Evolutionary conservation across 176 grass and related monocot genomes (phyloP), one percentile per base, ranked within the genome.

Genomic region (Raddia guianensis): DNA sequence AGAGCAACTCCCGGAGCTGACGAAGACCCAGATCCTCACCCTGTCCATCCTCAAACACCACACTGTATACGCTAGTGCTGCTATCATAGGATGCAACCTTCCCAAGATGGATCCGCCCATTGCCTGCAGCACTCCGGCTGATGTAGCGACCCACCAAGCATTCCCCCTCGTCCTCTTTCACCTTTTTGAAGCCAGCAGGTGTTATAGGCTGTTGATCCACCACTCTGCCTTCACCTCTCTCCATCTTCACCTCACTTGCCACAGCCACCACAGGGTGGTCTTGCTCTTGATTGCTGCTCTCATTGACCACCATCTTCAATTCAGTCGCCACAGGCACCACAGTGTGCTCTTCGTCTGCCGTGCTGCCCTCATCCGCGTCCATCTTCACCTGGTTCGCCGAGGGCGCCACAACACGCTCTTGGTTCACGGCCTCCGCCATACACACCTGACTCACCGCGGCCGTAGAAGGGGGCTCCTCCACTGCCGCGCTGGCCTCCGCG

Each of bases 21-120:
- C 75, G 8, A 62, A 79, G 70, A 16, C 83, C 70, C 61, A 91
- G 49, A 66, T 83, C 37, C 73, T 91, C 88, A 15, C 54, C 68
- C 37, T 80, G 73, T 11, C 81, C 91, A 56, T 97, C 80, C 77
- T 97, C 94, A 76, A 86, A 92, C 63, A 91, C 48, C 20, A 91
- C 80, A 40, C 2, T 50, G 65, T 84, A 87, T 5, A 73, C 1
- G 49, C 50, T 70, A 43, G 35, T 70, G 50, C 32, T 50, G 49
- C 37, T 33, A 60, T 91, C 57, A 15, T 80, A 90, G 12, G 75
- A 75, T 8, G 75, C 53, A 56, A 90, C 80, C 87, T 97, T 94
- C 40, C 94, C 91, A 46, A 90, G 67, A 65, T 84, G 85, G 69
- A 90, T 18, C 40, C 46, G 60, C 44, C 70, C 34, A n/a, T 32